Evolutionary conservation across 106 monocot genomes (phyloP).

Genomic region (Apostasia ramifera): DNA sequence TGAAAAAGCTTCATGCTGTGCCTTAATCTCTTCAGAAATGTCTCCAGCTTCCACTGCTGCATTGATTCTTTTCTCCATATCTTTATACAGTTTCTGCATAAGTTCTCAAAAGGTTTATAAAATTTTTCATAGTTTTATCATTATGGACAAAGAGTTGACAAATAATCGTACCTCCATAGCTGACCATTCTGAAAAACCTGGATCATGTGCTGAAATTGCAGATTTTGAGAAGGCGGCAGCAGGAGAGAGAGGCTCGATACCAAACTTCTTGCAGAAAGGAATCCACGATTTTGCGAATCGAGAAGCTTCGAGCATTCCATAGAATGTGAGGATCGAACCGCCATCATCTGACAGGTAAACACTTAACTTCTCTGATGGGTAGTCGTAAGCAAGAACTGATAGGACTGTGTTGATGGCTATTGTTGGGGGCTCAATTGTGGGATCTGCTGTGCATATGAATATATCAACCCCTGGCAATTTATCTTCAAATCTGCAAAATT

Average conservation of each 20-base stretch:
- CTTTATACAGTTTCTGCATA: conserved; percentile 32
- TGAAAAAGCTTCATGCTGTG: conserved; percentile 34
- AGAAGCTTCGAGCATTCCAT: conserved; percentile 68
- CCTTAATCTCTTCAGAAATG: conserved; percentile 18
- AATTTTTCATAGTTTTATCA: too few relatives aligned
- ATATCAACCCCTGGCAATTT: conserved; percentile 53
- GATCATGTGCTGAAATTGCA: background rate
- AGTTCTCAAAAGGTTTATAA: background rate
- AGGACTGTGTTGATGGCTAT: conserved; percentile 69
- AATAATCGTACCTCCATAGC: conserved; percentile 30
- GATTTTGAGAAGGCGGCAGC: conserved; percentile 38
- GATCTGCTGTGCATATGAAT: conserved; percentile 79
- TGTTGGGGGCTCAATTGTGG: conserved; percentile 56
- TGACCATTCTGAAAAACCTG: conserved; percentile 19
- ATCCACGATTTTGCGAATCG: conserved; percentile 63
- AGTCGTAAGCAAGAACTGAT: conserved; percentile 72
- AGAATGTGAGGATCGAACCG: conserved; percentile 73
- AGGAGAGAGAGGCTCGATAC: conserved; percentile 63
- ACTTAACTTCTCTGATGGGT: conserved; percentile 55
- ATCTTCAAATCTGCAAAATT: conserved; percentile 22
- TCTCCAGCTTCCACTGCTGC: conserved; percentile 11
- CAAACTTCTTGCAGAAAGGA: conserved; percentile 61
- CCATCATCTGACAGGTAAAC: conserved; percentile 77
- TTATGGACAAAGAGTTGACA: background rate
- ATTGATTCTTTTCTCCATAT: conserved; percentile 44